A percentile compares a stretch with the other conserved stretches of the same genome.
phyloP scores from a whole-genome alignment of 1,284 basidiomycete genomes.

The Flammula alnicola region DNA sequence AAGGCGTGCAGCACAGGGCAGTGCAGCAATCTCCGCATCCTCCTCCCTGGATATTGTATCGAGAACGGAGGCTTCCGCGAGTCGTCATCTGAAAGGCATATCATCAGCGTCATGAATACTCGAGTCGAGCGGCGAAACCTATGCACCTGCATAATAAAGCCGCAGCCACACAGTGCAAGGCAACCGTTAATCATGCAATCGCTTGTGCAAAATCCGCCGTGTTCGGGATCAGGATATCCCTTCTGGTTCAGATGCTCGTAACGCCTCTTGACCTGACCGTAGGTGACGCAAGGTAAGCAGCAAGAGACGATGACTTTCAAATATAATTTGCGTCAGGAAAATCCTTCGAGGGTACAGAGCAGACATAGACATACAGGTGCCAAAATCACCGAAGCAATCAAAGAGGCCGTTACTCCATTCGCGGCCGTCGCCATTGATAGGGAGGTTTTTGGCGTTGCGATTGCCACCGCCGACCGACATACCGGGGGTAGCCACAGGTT shows the following conservation, averaged over 20 bases:
- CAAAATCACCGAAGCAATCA: conserved; percentile 39
- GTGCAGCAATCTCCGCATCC: conserved; percentile 44
- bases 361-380: conserved; percentile 41
- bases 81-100: conserved; percentile 39
- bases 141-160: conserved; percentile 49
- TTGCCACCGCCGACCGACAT: conserved; percentile 39
- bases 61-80: conserved; percentile 42
- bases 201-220: conserved; percentile 25
- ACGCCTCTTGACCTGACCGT: conserved; percentile 40
- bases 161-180: conserved; percentile 36
- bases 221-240: conserved; percentile 37
- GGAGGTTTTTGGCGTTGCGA: conserved; percentile 46
- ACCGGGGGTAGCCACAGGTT: conserved; percentile 26
- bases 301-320: conserved; percentile 32
- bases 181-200: conserved; percentile 30
- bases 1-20: conserved; percentile 51
- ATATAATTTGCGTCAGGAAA: neutral
- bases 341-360: conserved; percentile 30
- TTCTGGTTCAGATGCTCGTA: conserved; percentile 38
- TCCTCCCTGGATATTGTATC: conserved; percentile 51
- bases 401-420: conserved; percentile 52
- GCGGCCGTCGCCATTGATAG: conserved; percentile 44
- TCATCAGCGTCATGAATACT: neutral
- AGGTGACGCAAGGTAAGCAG: conserved; percentile 44
- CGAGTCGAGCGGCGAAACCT: neutral